These are phyloP conservation scores for Colletotrichum sp. DNA, from an alignment of 2,329 filamentous ascomycete species.

Conservation along the genomic window DNA sequence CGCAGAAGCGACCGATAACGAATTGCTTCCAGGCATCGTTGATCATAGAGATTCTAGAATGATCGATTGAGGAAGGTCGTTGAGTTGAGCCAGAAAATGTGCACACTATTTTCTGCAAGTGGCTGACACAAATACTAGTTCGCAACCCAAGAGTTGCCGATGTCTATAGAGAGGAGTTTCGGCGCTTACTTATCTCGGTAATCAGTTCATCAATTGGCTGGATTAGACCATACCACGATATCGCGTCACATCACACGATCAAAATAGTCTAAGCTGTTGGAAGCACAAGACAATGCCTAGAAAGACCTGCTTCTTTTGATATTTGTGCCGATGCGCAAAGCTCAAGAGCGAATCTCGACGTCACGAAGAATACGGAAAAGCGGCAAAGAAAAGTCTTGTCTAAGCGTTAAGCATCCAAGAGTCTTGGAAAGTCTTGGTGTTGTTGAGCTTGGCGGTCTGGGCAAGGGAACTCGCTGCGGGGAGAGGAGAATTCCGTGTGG, in stretches of 20 bases:
- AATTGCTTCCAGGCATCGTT: too few species aligned
- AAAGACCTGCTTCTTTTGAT: background rate
- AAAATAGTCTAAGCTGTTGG: too few species aligned
- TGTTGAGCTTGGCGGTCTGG: background rate
- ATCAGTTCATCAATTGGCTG: background rate
- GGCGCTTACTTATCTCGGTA: background rate
- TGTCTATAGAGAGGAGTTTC: background rate
- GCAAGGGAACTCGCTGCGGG: background rate
- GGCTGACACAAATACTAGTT: background rate
- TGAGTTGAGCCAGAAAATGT: background rate
- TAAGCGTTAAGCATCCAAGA: background rate
- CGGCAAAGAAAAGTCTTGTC: background rate
- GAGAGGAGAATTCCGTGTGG: background rate
- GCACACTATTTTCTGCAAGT: background rate
- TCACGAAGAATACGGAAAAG: background rate
- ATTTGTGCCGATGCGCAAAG: background rate
- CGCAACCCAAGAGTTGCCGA: background rate
- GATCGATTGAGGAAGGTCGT: background rate
- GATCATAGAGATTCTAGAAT: background rate
- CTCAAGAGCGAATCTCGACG: background rate
- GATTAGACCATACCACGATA: background rate
- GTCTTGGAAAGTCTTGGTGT: background rate
- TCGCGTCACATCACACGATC: background rate
- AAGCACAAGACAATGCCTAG: background rate
- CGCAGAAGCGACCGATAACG: background rate